Conservation (phyloP, 2,329 filamentous ascomycete species). For the Neonectria punicea region DNA sequence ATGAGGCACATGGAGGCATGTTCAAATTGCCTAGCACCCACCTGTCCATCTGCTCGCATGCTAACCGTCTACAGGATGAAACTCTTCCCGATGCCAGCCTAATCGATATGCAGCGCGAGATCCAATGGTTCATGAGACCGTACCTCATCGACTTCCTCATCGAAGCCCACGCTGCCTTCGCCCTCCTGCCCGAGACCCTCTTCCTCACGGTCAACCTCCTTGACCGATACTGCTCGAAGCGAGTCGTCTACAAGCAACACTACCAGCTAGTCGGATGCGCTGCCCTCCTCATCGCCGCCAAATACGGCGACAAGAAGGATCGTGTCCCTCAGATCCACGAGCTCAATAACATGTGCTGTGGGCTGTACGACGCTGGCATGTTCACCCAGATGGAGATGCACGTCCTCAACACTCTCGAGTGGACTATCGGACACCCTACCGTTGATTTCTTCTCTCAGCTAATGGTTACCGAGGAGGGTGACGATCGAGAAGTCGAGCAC, state of each 20-base stretch:
- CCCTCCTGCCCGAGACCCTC: conserved; percentile 91
- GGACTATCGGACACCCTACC: conserved; percentile 95
- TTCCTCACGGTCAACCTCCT: conserved; percentile 97
- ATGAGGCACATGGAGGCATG: conserved; percentile 93
- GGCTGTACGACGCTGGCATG: conserved; percentile 98
- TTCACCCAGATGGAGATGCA: conserved; percentile 99
- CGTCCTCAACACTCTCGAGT: conserved; percentile 95
- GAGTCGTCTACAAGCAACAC: conserved; percentile 98
- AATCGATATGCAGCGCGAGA: conserved; percentile 99
- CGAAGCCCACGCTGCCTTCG: conserved; percentile 95
- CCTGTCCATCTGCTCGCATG: conserved; percentile 2
- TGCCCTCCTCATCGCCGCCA: conserved; percentile 93
- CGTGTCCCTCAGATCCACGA: conserved; percentile 97
- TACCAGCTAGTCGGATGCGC: conserved; percentile 98
- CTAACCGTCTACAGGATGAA: conserved; percentile 66
- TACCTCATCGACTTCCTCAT: conserved; percentile 98
- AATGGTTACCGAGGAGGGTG: conserved; percentile 80
- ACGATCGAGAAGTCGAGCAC: conserved; percentile 89
- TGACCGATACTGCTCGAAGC: conserved; percentile 96
- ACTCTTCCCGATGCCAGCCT: conserved; percentile 96
- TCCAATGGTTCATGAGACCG: conserved; percentile 99
- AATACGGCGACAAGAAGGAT: conserved; percentile 99
- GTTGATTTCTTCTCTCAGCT: conserved; percentile 94
- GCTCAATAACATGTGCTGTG: conserved; percentile 99
- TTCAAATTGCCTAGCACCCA: conserved; percentile 3